Evolutionary conservation across 2,329 filamentous ascomycete species (phyloP).

Genomic region (Ploettnerulaceae sp.): DNA sequence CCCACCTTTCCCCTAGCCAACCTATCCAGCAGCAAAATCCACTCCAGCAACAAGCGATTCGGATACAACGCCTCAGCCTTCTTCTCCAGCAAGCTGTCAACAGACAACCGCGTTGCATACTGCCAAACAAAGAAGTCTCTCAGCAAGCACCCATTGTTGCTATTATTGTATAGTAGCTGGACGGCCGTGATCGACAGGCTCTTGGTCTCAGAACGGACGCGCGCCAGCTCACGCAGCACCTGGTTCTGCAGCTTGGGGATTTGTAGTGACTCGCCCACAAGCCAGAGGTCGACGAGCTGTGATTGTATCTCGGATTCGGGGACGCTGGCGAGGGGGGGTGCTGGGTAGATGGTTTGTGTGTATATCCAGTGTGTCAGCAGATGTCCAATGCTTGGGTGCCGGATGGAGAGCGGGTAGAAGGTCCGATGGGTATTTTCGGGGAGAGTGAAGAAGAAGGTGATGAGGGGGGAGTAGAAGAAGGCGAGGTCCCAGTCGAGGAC

Average conservation of each 20-base stretch:
- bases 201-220: not conserved
- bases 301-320: not conserved
- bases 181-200: not conserved
- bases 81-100: not conserved
- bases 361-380: slow-evolving; percentile 3
- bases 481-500: slow-evolving; percentile 5
- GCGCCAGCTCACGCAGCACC: slow-evolving; percentile 2
- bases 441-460: not conserved
- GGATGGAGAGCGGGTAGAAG: not conserved
- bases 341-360: not conserved
- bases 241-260: slow-evolving; percentile 11
- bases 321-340: not conserved
- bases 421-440: not conserved
- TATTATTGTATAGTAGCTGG: not conserved
- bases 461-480: not conserved
- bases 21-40: not conserved
- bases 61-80: not conserved
- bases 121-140: not conserved
- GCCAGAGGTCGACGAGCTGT: slow-evolving; percentile 11
- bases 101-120: not conserved
- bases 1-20: not conserved
- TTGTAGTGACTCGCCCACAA: slow-evolving; percentile 8
- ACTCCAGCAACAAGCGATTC: slow-evolving; percentile 3
- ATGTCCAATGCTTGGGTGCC: not conserved
- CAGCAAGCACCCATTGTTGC: not conserved